Evolutionary conservation across 495 filamentous ascomycete genomes (phyloP).

Genomic region (Xylaria telfairii): DNA sequence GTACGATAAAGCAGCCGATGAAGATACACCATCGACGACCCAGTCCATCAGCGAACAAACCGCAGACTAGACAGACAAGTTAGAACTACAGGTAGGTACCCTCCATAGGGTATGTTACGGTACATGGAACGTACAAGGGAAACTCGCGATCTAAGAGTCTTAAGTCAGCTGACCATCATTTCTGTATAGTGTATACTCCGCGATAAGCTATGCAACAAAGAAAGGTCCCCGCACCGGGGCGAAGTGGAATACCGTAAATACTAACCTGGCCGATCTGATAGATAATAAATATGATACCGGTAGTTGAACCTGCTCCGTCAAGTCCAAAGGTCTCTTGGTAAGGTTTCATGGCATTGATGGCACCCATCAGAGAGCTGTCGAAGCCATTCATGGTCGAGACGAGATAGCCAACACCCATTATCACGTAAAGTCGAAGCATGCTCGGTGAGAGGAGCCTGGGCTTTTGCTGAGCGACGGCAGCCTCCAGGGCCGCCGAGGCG

Average conservation of each 20-base stretch:
- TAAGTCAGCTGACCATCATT: background rate
- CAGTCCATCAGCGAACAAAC: conserved; percentile 43
- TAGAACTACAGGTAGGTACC: background rate
- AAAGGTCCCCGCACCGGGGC: background rate
- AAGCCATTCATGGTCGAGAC: conserved; percentile 59
- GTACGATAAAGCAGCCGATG: conserved; percentile 57
- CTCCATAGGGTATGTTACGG: background rate
- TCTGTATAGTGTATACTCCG: background rate
- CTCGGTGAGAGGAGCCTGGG: conserved; percentile 49
- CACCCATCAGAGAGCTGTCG: conserved; percentile 49
- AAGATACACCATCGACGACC: conserved; percentile 62
- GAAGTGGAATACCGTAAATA: background rate
- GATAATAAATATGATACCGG: conserved; percentile 41
- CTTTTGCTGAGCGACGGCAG: conserved; percentile 49
- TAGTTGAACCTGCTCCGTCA: conserved; percentile 42
- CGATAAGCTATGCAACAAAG: background rate
- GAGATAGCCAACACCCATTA: conserved; percentile 52
- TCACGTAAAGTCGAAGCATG: conserved; percentile 56
- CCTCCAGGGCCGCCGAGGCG: conserved; percentile 47
- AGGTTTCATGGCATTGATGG: conserved; percentile 51
- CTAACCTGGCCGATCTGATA: conserved; percentile 51
- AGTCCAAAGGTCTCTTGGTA: conserved; percentile 52
- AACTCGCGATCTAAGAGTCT: conserved; percentile 41
- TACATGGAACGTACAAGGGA: conserved; percentile 36
- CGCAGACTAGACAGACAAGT: conserved; percentile 36